phyloP scores from a whole-genome alignment of 768 basidiomycete genomes.

The Boletellus emodensis region DNA sequence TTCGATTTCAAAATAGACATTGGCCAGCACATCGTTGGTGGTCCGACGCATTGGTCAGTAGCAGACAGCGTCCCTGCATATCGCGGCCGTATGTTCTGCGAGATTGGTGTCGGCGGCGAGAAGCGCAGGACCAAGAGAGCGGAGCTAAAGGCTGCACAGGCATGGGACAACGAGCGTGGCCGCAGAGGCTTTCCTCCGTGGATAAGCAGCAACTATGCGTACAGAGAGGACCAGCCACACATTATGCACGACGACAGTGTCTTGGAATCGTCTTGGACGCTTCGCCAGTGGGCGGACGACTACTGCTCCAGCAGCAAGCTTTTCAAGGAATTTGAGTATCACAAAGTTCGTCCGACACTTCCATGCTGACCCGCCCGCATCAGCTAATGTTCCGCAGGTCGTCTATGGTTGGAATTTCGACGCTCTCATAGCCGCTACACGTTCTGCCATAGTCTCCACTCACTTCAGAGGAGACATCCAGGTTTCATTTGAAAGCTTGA shows the following conservation, averaged over 20 bases:
- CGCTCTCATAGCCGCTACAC: slow-evolving; percentile 38
- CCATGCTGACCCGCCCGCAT: background rate
- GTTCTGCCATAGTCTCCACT: slow-evolving; percentile 37
- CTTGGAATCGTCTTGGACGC: slow-evolving; percentile 53
- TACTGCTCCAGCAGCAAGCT: slow-evolving; percentile 68
- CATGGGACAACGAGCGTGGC: slow-evolving; percentile 43
- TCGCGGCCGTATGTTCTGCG: slow-evolving; percentile 57
- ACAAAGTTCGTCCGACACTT: slow-evolving; percentile 44
- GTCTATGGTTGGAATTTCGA: slow-evolving; percentile 58
- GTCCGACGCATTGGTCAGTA: slow-evolving; percentile 53
- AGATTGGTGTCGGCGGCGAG: slow-evolving; percentile 43
- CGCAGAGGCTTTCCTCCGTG: slow-evolving; percentile 53
- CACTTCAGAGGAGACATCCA: slow-evolving; percentile 34
- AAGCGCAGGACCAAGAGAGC: slow-evolving; percentile 39
- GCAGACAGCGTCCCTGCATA: slow-evolving; percentile 62
- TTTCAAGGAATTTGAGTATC: slow-evolving; percentile 76
- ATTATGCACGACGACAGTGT: slow-evolving; percentile 20
- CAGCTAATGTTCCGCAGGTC: slow-evolving; percentile 37
- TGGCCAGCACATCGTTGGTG: slow-evolving; percentile 37
- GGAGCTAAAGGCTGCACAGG: slow-evolving; percentile 42
- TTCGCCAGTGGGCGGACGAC: slow-evolving; percentile 79
- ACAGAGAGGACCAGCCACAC: slow-evolving; percentile 29
- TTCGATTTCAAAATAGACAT: slow-evolving; percentile 68
- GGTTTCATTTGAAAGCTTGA: slow-evolving; percentile 48
- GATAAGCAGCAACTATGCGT: slow-evolving; percentile 34